Evolutionary conservation across 2,329 filamentous ascomycete species (phyloP).

Genomic region (Aspergillus pseudotamarii): DNA sequence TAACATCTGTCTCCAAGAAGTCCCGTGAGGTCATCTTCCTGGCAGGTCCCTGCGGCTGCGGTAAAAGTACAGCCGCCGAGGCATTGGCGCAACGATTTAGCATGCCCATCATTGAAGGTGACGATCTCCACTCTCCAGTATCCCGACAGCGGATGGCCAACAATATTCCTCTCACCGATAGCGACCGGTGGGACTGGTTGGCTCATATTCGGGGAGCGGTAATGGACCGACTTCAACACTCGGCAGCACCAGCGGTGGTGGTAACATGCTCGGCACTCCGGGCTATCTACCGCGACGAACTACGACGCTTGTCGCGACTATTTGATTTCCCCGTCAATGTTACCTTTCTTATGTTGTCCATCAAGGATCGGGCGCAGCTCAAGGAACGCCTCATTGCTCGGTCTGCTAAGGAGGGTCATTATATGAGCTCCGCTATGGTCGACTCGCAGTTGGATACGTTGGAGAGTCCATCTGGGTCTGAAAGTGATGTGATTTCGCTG

Average conservation of each 20-base stretch:
- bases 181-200: conserved; percentile 59
- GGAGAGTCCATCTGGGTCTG: conserved; percentile 49
- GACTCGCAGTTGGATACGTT: conserved; percentile 54
- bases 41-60: conserved; percentile 57
- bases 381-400: conserved; percentile 50
- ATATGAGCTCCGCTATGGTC: conserved; percentile 59
- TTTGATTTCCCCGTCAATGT: conserved; percentile 24
- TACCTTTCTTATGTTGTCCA: conserved; percentile 45
- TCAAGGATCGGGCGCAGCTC: conserved; percentile 35
- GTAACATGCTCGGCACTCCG: conserved; percentile 58
- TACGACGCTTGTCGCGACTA: conserved; percentile 42
- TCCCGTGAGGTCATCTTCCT: conserved; percentile 34
- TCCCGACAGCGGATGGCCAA: conserved; percentile 56
- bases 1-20: not conserved
- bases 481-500: conserved; percentile 30
- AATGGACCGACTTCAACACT: conserved; percentile 21
- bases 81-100: conserved; percentile 46
- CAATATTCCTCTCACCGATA: conserved; percentile 54
- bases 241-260: conserved; percentile 40
- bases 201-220: conserved; percentile 26
- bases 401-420: conserved; percentile 46
- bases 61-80: conserved; percentile 56
- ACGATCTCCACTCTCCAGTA: conserved; percentile 54
- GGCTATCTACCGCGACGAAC: conserved; percentile 57
- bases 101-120: conserved; percentile 48